Evolutionary conservation across 2,329 filamentous ascomycete species (phyloP), one percentile per base, ranked within the genome.

Genomic region (Mycosphaerella sp.): DNA sequence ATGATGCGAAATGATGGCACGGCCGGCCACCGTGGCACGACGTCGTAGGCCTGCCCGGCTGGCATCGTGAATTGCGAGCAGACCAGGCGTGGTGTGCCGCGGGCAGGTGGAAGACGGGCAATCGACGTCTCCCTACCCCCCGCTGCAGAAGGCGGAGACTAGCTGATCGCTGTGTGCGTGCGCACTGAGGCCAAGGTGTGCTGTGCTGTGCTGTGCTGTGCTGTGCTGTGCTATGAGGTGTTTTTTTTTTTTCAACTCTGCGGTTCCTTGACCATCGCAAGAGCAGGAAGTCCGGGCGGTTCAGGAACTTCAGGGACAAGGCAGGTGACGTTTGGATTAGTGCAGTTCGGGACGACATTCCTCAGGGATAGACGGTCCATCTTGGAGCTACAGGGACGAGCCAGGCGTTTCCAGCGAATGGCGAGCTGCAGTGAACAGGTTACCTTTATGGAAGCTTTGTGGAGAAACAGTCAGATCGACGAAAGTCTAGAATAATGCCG

Each of bases 11-110:
- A 23, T 43, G 41, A 43, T 26, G 42, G 46, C 21, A 12, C 46
- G 17, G 26, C 29, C 52, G 45, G 53, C 53, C n/a, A 47, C 47
- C 42, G 48, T 43, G 53, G 53, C 53, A 55, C 53, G 44, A 51
- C 44, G 49, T 53, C 45, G 54, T 53, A 48, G 41, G 49, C 45
- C 52, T 49, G 45, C 51, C 23, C 12, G 29, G 45, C 45, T 11
- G 36, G 42, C 34, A 38, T 47, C n/a, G 48, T 46, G 44, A 34
- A 32, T 6, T 29, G 26, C 5, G 26, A 29, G 26, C 26, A 29
- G 26, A 31, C 26, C 47, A 41, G 26, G 42, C 38, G 38, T 42
- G 47, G 47, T 29, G 26, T 26, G 26, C 36, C 3, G 29, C 45
- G 26, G 21, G n/a, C 14, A 29, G 26, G 41, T 43, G n/a, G 17